Base-by-base conservation (phyloP, 2,329 filamentous ascomycete species). In the Colletotrichum shisoi region DNA sequence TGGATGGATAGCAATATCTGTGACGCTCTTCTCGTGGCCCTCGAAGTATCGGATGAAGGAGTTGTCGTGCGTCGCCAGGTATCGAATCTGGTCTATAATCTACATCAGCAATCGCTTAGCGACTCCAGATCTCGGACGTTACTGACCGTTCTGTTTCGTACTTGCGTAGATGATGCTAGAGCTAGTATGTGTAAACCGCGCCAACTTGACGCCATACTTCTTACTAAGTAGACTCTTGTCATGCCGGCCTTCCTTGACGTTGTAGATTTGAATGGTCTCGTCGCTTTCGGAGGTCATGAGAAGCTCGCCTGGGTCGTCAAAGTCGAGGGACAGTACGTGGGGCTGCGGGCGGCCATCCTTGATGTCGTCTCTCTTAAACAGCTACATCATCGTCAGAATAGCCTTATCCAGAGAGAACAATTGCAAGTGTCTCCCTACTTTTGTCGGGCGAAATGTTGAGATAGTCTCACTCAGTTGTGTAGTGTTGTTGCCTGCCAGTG, bases 21-120 rank as follows among this genome's bases (percentile, higher is more conserved):
- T 98, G 42, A 99, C 95, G 62, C 89, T 84, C 67, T 87, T 90
- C 48, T 91, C 91, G 78, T 99, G 95, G 57, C 94, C 95, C 69
- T 92, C 90, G 76, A 98, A 99, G 79, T 99, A 99, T 70, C 95
- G 91, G 69, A 98, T 91, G 78, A 96, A 99, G 67, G 90, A 91
- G 80, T 98, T 97, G 78, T 98, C 95, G 79, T 99, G 95, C 13
- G 90, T 97, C 63, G 87, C 96, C 69, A 93, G 90, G 80, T 91
- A 97, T 76, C 89, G 90, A 71, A 91, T 96, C 39, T 69, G 67
- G 57, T 70, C 69, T 70, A 7, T 21, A 15, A 19, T 21, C 13
- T 27, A 6, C 37, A 11, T 68, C 37, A 68, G 62, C 65, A n/a
- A 21, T 7, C 19, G 15, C 34, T n/a, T 3, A 24, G 53, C 21